Conservation (phyloP, 1,284 basidiomycete species). For the Apiotrichum brassicae region DNA sequence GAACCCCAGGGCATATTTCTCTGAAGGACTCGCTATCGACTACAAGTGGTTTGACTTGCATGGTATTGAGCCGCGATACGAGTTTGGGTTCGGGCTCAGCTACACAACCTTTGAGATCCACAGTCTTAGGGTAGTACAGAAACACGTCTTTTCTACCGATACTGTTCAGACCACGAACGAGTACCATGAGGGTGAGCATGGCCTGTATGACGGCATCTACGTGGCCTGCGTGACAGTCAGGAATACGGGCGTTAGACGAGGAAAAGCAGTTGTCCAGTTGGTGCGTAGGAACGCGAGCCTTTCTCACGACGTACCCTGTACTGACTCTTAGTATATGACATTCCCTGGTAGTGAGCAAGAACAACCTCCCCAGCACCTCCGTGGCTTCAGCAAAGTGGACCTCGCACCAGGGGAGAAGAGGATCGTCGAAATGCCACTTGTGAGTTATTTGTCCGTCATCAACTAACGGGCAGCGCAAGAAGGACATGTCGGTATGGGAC, state of each 20-base stretch:
- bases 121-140: constrained; percentile 26
- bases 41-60: constrained; percentile 50
- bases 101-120: constrained; percentile 48
- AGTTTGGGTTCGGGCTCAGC: constrained; percentile 50
- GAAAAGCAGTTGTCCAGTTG: constrained; percentile 49
- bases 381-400: constrained; percentile 43
- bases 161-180: constrained; percentile 48
- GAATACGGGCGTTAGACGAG: constrained; percentile 46
- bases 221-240: constrained; percentile 41
- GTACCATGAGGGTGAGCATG: constrained; percentile 31
- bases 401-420: constrained; percentile 34
- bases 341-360: constrained; percentile 42
- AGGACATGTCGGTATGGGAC: constrained; percentile 48
- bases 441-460: constrained; percentile 16
- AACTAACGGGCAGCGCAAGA: constrained; percentile 35
- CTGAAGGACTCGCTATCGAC: constrained; percentile 48
- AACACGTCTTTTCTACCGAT: constrained; percentile 23
- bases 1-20: constrained; percentile 29
- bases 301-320: no score
- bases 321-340: constrained; percentile 38
- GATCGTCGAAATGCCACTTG: constrained; percentile 41
- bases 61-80: constrained; percentile 46
- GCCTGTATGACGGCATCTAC: constrained; percentile 43
- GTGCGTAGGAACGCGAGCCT: constrained; percentile 22
- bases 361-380: constrained; percentile 42